Evolutionary conservation across 83 land plant genomes (phyloP), one percentile per base, ranked within the genome.

Genomic region (Larix sibirica): DNA sequence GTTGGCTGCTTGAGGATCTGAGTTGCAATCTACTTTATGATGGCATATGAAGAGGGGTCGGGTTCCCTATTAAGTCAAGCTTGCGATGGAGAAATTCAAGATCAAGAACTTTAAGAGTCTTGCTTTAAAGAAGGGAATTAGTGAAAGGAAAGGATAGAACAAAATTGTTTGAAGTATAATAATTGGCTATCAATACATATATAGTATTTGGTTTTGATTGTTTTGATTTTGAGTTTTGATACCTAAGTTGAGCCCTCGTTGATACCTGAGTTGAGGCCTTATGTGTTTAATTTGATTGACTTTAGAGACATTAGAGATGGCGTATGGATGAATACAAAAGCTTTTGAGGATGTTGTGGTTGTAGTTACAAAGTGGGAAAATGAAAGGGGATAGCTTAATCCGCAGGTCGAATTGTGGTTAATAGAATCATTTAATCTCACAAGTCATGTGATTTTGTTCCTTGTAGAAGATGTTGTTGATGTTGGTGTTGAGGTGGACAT

Each of bases 221-320:
- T 33, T 33, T 33, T 33, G 2, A 33, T 33, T 33, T 33, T 33
- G 36, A 2, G 36, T 33, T 33, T 33, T 33, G 36, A 33, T 33
- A 33, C 36, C 36, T 33, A 33, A 33, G 36, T 33, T 33, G 3
- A 33, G 36, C 36, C 36, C 36, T 33, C 36, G 79, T 73, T 88
- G 28, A 66, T 90, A 12, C 99, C 98, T 3, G 70, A 24, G 79
- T 63, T 95, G 64, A 81, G 99, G 63, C 93, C 94, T 6, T 86
- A 81, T 78, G 97, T 90, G 77, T 96, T 89, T 74, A 97, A 96
- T 74, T 81, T 97, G 83, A 93, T 96, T 54, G 97, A 96, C 67
- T 97, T 96, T 80, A 97, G 99, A 0, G 99, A 82, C 17, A 91
- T 96, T 10, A 98, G 98, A 2, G 99, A 97, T 83, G 98, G 98